Percentiles rank a stretch among this genome's conserved stretches.
These are phyloP conservation scores for Sutorius eximius DNA, from an alignment of 1,284 basidiomycete species.

Conservation along the genomic window DNA sequence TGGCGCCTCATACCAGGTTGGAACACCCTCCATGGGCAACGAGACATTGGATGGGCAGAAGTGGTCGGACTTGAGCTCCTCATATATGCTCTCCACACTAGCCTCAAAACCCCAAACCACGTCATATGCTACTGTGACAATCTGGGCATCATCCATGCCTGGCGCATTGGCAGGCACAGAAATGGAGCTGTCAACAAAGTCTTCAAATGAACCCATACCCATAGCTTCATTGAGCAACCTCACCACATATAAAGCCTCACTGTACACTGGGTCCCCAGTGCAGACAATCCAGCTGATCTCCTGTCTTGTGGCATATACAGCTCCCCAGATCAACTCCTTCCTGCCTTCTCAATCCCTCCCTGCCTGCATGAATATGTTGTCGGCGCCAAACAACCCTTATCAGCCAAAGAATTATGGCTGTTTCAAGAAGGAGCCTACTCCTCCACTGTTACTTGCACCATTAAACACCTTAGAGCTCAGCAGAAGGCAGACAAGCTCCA, in stretches of 20 bases:
- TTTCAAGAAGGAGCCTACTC: no score
- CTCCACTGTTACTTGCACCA: no score
- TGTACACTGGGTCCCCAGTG: neutral
- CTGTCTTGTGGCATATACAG: fast-evolving
- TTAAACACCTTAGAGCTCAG: no score
- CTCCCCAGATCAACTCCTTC: neutral
- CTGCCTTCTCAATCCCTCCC: no score
- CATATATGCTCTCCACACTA: neutral
- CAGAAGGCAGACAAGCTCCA: no score
- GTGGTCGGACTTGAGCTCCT: constrained; percentile 25
- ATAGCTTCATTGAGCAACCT: neutral
- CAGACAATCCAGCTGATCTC: fast-evolving
- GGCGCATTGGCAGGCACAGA: neutral
- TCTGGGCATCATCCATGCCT: neutral
- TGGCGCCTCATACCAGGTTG: constrained; percentile 10
- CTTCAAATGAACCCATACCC: neutral
- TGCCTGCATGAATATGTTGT: no score
- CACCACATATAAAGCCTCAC: neutral
- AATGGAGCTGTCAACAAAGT: neutral
- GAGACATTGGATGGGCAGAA: constrained; percentile 23
- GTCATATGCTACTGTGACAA: no score
- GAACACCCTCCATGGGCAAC: neutral
- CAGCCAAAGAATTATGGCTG: no score
- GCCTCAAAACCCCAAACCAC: neutral
- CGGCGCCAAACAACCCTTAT: no score